Conservation (phyloP, 2,329 filamentous ascomycete genomes). For the Lachnellula arida region DNA sequence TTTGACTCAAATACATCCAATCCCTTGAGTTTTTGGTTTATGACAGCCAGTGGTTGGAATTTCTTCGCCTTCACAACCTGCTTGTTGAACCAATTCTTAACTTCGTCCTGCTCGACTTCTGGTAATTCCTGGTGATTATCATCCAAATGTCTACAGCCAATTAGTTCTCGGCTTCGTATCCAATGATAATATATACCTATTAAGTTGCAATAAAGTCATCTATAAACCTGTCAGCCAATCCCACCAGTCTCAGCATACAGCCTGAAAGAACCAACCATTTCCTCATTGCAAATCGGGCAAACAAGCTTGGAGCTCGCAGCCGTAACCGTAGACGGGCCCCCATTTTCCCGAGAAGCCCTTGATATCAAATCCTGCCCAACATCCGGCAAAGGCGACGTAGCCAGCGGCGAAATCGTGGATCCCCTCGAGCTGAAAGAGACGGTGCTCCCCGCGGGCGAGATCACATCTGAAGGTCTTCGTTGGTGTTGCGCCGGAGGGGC, state of each 20-base stretch:
- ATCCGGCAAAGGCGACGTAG: conserved; percentile 62
- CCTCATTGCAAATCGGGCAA: conserved; percentile 97
- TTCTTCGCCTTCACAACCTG: conserved; percentile 72
- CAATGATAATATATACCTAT: conserved; percentile 50
- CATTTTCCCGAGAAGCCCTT: conserved; percentile 68
- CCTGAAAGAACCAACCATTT: conserved; percentile 64
- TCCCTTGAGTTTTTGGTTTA: conserved; percentile 72
- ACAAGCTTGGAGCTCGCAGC: conserved; percentile 65
- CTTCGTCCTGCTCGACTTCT: conserved; percentile 68
- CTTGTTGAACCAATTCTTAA: conserved; percentile 73
- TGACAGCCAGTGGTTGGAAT: conserved; percentile 67
- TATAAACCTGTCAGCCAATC: conserved; percentile 36
- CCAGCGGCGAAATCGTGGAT: conserved; percentile 51
- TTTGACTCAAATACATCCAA: conserved; percentile 74
- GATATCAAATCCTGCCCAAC: conserved; percentile 75
- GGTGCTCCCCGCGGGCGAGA: conserved; percentile 64
- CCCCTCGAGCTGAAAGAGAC: conserved; percentile 72
- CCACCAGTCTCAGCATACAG: background rate
- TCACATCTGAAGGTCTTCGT: conserved; percentile 33
- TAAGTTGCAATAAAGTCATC: conserved; percentile 89
- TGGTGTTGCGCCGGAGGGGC: conserved; percentile 39
- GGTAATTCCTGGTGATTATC: conserved; percentile 70
- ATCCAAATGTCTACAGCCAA: conserved; percentile 58
- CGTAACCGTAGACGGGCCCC: conserved; percentile 43
- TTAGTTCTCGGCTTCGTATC: conserved; percentile 27